A percentile compares a stretch with the other conserved stretches of the same genome.
phyloP scores from a whole-genome alignment of 2,329 filamentous ascomycete species.

The Neonectria sp. region DNA sequence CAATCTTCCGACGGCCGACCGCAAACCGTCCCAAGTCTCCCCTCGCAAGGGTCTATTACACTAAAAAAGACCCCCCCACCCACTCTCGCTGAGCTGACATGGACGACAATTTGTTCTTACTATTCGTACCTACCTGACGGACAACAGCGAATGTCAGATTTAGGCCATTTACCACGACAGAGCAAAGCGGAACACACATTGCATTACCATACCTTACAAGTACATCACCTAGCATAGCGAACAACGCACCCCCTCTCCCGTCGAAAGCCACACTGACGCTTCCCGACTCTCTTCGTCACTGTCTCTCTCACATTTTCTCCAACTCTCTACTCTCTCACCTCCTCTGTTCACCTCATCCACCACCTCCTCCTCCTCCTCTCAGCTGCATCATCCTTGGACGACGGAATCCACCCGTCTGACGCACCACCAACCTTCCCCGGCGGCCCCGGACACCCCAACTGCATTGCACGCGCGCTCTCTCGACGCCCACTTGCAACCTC shows the following conservation, averaged over 20 bases:
- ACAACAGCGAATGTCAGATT: not conserved
- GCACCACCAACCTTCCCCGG: conserved; percentile 5
- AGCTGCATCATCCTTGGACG: not conserved
- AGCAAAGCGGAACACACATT: not conserved
- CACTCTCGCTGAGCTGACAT: not conserved
- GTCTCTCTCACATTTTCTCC: not conserved
- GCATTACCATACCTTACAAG: not conserved
- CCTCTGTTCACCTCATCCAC: not conserved
- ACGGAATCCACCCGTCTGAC: conserved; percentile 5
- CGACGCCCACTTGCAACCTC: not conserved
- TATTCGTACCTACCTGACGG: not conserved
- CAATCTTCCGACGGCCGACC: conserved; percentile 8
- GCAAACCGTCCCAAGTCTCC: not conserved
- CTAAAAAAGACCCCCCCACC: not conserved
- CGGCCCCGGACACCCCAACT: conserved; percentile 2
- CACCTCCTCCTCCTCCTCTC: not conserved
- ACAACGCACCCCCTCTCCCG: not conserved
- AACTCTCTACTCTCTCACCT: not conserved
- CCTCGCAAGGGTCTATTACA: not conserved
- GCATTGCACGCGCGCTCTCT: not conserved
- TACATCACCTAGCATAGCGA: not conserved
- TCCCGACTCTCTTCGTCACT: not conserved
- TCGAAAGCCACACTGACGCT: not conserved
- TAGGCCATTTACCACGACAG: not conserved
- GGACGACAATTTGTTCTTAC: not conserved